Conservation (phyloP, 2,329 filamentous ascomycete species). For the Clarireedia sp. region DNA sequence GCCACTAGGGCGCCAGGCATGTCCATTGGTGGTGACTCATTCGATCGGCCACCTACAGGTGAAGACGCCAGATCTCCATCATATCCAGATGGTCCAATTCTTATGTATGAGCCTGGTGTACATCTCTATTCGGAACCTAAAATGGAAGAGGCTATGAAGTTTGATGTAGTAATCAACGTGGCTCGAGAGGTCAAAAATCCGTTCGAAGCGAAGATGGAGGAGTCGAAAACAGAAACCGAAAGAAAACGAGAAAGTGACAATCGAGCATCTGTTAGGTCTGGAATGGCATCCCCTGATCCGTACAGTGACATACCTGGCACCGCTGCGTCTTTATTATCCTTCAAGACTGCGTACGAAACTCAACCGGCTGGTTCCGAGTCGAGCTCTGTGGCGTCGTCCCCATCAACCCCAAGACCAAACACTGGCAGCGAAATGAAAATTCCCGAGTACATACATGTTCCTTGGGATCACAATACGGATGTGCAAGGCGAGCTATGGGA, state of each 20-base stretch:
- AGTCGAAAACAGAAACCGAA: slow-evolving; percentile 25
- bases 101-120: slow-evolving; percentile 71
- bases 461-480: slow-evolving; percentile 83
- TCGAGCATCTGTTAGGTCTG: slow-evolving; percentile 25
- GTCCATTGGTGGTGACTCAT: slow-evolving; percentile 51
- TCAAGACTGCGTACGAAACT: slow-evolving; percentile 54
- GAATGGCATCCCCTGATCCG: slow-evolving; percentile 5
- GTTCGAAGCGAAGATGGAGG: slow-evolving; percentile 49
- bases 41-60: slow-evolving; percentile 62
- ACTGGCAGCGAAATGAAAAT: slow-evolving; percentile 39
- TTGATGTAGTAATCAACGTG: slow-evolving; percentile 80
- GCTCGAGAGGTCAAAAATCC: slow-evolving; percentile 76
- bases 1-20: slow-evolving; percentile 43
- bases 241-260: slow-evolving; percentile 25
- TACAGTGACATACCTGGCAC: slow-evolving; percentile 36
- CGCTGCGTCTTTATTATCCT: slow-evolving; percentile 49
- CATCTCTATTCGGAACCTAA: slow-evolving; percentile 76
- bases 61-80: slow-evolving; percentile 75
- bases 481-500: slow-evolving; percentile 70
- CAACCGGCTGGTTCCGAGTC: slow-evolving; percentile 30
- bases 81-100: slow-evolving; percentile 74
- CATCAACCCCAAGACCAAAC: slow-evolving; percentile 49
- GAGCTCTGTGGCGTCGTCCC: slow-evolving; percentile 29
- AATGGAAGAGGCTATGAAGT: slow-evolving; percentile 65
- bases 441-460: slow-evolving; percentile 80